Evolutionary conservation across 2,329 filamentous ascomycete species (phyloP), one percentile per base, ranked within the genome.

Genomic region (Cladophialophora immunda): DNA sequence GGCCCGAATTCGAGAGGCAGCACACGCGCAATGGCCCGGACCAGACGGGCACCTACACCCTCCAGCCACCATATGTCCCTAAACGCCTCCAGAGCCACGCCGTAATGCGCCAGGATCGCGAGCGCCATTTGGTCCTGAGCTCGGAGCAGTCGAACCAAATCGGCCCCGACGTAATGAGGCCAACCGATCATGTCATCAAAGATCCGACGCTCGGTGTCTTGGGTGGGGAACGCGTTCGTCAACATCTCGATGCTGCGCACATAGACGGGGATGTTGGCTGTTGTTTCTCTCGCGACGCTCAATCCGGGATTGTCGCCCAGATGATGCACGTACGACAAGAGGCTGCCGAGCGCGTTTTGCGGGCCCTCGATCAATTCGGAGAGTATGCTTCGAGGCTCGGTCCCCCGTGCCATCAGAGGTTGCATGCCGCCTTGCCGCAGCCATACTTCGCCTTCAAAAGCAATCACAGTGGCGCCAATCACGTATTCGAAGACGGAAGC

Each of bases 111-210:
- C 3, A 60, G 58, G 32, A 60, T 52, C 13, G 52, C 58, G 25
- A 60, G 58, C 25, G 58, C 58, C 58, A 60, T 36, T 19, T 50
- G 58, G 25, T 60, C 58, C 32, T 45, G 58, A 17, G 30, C 58
- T 30, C 58, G n/a, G 13, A 60, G 58, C 7, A 60, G 58, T n/a
- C 58, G 58, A n/a, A 52, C 27, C 17, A 60, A 27, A n/a, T 60
- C 41, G 2, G 38, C 58, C 5, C 58, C 58, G 8, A 60, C 58
- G 32, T 27, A 60, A 15, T 52, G 58, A 30, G 58, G 58, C 58
- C 58, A 60, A 9, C 41, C 41, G 41, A 60, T 60, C 58, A 60
- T 60, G 27, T 60, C 58, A 9, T 47, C 58, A 27, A 60, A 60
- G 38, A 60, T 50, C 25, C 41, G 30, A 29, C 58, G 38, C n/a